Evolutionary conservation across 352 stramenopile genomes (phyloP), one percentile per base, ranked within the genome.

Genomic region (Globisporangium heterothallicum): DNA sequence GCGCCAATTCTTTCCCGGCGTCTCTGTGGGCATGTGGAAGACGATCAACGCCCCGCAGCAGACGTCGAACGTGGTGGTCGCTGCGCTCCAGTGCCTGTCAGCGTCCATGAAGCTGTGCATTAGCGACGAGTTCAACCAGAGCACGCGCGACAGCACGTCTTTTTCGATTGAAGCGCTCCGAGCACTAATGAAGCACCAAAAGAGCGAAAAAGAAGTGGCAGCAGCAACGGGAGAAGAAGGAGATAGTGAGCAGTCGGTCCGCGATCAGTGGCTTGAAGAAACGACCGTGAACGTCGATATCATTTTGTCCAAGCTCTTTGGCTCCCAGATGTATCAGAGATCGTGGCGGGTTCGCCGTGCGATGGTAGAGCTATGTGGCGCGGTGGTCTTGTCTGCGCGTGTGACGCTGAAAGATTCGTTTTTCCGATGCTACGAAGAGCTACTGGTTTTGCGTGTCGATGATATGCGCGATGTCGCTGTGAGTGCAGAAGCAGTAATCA

Each of bases 381-480:
- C 61, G 10, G 65, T 93, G 13, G 66, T 90, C 52, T 35, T 81
- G 1, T 45, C 68, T 14, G 89, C 80, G 24, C 78, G 72, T 8
- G 42, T 18, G 40, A 67, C 63, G 0, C 74, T 95, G 12, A 52
- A 55, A 3, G 47, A 65, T 3, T 85, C 69, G 6, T 92, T 92
- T 29, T 82, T 95, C 54, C 72, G 67, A 12, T 88, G 73, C 40
- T 90, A 80, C 25, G 84, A 95, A 52, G 78, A 91, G 47, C 68
- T 93, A 26, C 63, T 95, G 42, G 74, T 89, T 19, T 58, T 90
- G 29, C 63, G 65, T 25, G 67, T 69, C 9, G 78, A 95, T 29
- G 36, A 57, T 6, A 89, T 89, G 27, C 42, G 53, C 2, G 42
- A 70, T 12, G 65, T 72, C 12, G 49, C 60, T 13, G 19, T 19